Evolutionary conservation across 768 basidiomycete genomes (phyloP).

Genomic region (Sarcomyxa edulis): DNA sequence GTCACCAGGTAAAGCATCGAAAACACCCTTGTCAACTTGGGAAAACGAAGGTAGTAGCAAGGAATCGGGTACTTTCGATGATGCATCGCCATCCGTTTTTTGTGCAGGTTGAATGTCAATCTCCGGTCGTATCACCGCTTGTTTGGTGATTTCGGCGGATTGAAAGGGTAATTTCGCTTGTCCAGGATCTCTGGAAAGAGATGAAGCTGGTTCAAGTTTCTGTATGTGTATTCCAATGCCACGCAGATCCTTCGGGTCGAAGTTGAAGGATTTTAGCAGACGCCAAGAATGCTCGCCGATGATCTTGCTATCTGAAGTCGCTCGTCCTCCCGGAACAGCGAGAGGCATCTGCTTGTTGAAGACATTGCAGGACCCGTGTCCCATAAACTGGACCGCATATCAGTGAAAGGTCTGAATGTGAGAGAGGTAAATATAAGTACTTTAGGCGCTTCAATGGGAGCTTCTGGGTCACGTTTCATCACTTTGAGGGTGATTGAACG

Average conservation of each 20-base stretch:
- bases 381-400: constrained; percentile 62
- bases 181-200: constrained; percentile 33
- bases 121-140: constrained; percentile 8
- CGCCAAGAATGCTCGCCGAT: constrained; percentile 78
- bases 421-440: constrained; percentile 29
- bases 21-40: constrained; percentile 67
- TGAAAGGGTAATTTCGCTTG: constrained; percentile 64
- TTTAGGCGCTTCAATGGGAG: constrained; percentile 89
- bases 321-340: constrained; percentile 50
- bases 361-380: constrained; percentile 81
- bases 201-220: constrained; percentile 64
- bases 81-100: constrained; percentile 5
- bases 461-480: constrained; percentile 80
- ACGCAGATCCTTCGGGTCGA: constrained; percentile 83
- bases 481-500: constrained; percentile 80
- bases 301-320: constrained; percentile 66
- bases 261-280: constrained; percentile 64
- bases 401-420: constrained; percentile 1
- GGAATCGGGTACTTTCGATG: constrained; percentile 13
- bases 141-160: constrained; percentile 5
- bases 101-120: constrained; percentile 16
- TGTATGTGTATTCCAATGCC: constrained; percentile 90
- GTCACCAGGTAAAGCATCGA: constrained; percentile 66
- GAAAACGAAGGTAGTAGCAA: constrained; percentile 59
- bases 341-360: constrained; percentile 73